A percentile compares a stretch with the other conserved stretches of the same genome.
phyloP scores from a whole-genome alignment of 805 yeast genomes.

The Metschnikowia lunata region DNA sequence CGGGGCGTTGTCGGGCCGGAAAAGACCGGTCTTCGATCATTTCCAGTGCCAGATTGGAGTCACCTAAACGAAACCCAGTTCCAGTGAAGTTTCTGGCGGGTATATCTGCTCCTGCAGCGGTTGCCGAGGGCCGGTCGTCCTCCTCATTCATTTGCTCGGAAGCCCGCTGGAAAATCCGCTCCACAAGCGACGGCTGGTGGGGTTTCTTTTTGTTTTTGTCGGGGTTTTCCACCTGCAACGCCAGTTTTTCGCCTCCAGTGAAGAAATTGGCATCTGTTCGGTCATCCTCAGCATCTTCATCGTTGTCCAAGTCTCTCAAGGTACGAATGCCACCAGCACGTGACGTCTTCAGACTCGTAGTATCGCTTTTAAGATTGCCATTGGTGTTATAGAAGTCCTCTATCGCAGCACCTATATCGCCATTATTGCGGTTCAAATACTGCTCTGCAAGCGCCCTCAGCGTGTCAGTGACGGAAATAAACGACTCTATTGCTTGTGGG shows the following conservation, averaged over 20 bases:
- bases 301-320: slow-evolving; percentile 40
- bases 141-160: slow-evolving; percentile 41
- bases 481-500: slow-evolving; percentile 26
- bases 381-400: slow-evolving; percentile 37
- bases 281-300: slow-evolving; percentile 49
- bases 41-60: slow-evolving; percentile 37
- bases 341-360: not conserved
- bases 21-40: slow-evolving; percentile 29
- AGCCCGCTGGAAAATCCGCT: slow-evolving; percentile 65
- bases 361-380: slow-evolving; percentile 6
- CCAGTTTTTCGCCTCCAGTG: slow-evolving; percentile 74
- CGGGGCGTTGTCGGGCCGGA: slow-evolving; percentile 19
- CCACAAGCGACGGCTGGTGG: slow-evolving; percentile 45
- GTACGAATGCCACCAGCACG: slow-evolving; percentile 29
- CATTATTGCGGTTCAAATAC: slow-evolving; percentile 32
- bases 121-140: slow-evolving; percentile 34
- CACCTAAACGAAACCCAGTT: slow-evolving; percentile 51
- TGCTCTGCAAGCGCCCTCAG: slow-evolving; percentile 36
- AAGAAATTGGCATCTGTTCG: slow-evolving; percentile 52
- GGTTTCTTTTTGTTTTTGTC: slow-evolving; percentile 37
- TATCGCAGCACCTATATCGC: slow-evolving; percentile 37
- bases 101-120: slow-evolving; percentile 10
- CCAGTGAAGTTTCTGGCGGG: slow-evolving; percentile 39
- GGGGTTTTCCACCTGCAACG: slow-evolving; percentile 76
- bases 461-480: slow-evolving; percentile 33